Evolutionary conservation across 2,329 filamentous ascomycete genomes (phyloP).

Genomic region (Aspergillus sp.): DNA sequence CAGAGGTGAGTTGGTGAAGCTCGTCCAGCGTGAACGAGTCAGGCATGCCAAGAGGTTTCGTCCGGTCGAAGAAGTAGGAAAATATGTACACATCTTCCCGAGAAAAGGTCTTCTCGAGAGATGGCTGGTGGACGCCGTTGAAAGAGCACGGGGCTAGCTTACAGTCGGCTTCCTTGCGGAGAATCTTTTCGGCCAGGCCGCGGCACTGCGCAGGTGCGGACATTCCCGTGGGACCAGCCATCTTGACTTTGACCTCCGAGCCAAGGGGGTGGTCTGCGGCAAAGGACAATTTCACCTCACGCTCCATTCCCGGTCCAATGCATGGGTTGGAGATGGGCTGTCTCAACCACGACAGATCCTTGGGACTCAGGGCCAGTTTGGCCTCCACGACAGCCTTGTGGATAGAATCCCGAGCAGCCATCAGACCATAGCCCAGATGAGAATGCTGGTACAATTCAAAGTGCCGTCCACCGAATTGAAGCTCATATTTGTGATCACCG

Average conservation of each 20-base stretch:
- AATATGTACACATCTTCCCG: conserved; percentile 92
- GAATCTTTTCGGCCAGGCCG: conserved; percentile 77
- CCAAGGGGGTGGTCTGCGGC: conserved; percentile 59
- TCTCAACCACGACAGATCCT: conserved; percentile 58
- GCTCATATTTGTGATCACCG: conserved; percentile 91
- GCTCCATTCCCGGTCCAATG: conserved; percentile 70
- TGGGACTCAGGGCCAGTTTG: conserved; percentile 55
- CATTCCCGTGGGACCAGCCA: conserved; percentile 67
- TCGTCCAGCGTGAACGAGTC: conserved; percentile 89
- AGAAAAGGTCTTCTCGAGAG: conserved; percentile 82
- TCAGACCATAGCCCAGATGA: conserved; percentile 91
- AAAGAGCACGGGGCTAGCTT: conserved; percentile 88
- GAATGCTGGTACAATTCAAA: conserved; percentile 97
- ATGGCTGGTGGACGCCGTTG: conserved; percentile 92
- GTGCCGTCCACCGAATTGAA: conserved; percentile 80
- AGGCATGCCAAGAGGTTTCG: conserved; percentile 91
- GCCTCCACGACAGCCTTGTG: conserved; percentile 68
- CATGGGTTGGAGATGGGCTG: conserved; percentile 74
- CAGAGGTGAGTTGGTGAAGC: conserved; percentile 73
- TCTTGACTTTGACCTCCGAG: conserved; percentile 61
- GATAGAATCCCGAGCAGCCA: conserved; percentile 84
- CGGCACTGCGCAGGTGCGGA: conserved; percentile 80
- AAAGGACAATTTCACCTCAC: conserved; percentile 65
- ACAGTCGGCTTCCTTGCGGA: conserved; percentile 79
- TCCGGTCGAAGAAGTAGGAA: conserved; percentile 97